These are phyloP conservation scores for Phytopythium mirpurense DNA, from an alignment of 352 stramenopile genomes.

Conservation along the genomic window DNA sequence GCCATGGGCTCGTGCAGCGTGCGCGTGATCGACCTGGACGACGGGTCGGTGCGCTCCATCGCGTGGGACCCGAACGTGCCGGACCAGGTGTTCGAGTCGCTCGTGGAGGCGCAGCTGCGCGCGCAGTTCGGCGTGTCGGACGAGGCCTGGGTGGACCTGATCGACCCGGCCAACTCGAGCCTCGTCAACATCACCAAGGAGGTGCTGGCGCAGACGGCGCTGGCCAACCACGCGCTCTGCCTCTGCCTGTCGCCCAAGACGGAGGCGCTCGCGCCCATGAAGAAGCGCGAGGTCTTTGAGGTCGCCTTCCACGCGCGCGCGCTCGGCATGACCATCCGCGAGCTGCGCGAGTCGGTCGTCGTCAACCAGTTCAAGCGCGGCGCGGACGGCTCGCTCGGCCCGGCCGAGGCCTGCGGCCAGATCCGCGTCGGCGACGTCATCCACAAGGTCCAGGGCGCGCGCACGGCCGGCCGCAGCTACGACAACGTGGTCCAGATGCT, in stretches of 20 bases:
- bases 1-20: constrained; percentile 35
- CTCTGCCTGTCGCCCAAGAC: constrained; percentile 82
- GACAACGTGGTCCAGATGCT: constrained; percentile 85
- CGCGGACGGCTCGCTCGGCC: constrained; percentile 38
- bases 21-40: constrained; percentile 82
- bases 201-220: constrained; percentile 37
- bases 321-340: constrained; percentile 80
- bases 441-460: constrained; percentile 79
- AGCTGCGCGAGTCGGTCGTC: constrained; percentile 80
- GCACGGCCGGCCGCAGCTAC: constrained; percentile 73
- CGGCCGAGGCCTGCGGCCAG: constrained; percentile 45
- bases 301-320: constrained; percentile 63
- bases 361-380: constrained; percentile 81
- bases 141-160: constrained; percentile 84
- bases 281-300: constrained; percentile 75
- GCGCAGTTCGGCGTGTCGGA: constrained; percentile 75
- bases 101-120: constrained; percentile 74
- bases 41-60: constrained; percentile 68
- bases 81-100: constrained; percentile 76
- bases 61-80: constrained; percentile 76
- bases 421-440: constrained; percentile 78
- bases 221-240: constrained; percentile 53
- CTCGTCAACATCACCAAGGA: constrained; percentile 83
- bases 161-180: constrained; percentile 75
- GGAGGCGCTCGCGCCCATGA: constrained; percentile 76